Evolutionary conservation across 805 yeast species (phyloP).

Genomic region (Suhomyces sp.): DNA sequence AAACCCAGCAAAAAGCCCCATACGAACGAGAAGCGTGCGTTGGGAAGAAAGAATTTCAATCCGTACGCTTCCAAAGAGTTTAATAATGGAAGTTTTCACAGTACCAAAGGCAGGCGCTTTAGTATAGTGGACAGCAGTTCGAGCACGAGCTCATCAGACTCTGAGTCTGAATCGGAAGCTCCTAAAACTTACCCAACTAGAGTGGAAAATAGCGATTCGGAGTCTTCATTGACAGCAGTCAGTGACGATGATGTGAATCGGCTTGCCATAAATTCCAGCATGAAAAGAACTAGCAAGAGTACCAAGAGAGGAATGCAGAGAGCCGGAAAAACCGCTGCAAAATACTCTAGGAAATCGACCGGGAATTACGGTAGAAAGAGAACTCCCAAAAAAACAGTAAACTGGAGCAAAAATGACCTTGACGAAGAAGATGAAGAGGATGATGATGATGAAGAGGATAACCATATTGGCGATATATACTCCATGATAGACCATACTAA

Average conservation of each 20-base stretch:
- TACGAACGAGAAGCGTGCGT: constrained; percentile 6
- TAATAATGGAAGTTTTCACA: neutral
- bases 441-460: constrained; percentile 10
- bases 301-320: constrained; percentile 7
- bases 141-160: constrained; percentile 11
- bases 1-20: constrained; percentile 7
- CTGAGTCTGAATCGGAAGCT: constrained; percentile 25
- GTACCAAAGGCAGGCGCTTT: constrained; percentile 22
- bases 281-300: neutral
- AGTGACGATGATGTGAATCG: constrained; percentile 21
- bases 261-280: constrained; percentile 10
- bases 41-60: constrained; percentile 30
- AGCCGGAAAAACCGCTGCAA: constrained; percentile 6
- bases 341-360: constrained; percentile 3
- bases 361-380: constrained; percentile 15
- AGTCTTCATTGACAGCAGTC: constrained; percentile 41
- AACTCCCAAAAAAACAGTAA: constrained; percentile 23
- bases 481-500: neutral
- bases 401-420: constrained; percentile 19
- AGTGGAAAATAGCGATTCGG: constrained; percentile 25
- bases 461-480: constrained; percentile 1
- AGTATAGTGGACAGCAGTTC: constrained; percentile 31
- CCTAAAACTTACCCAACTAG: constrained; percentile 7
- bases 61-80: constrained; percentile 13
- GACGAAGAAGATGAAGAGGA: constrained; percentile 17